phyloP scores from a whole-genome alignment of 495 filamentous ascomycete genomes.

The Podospora australis region DNA sequence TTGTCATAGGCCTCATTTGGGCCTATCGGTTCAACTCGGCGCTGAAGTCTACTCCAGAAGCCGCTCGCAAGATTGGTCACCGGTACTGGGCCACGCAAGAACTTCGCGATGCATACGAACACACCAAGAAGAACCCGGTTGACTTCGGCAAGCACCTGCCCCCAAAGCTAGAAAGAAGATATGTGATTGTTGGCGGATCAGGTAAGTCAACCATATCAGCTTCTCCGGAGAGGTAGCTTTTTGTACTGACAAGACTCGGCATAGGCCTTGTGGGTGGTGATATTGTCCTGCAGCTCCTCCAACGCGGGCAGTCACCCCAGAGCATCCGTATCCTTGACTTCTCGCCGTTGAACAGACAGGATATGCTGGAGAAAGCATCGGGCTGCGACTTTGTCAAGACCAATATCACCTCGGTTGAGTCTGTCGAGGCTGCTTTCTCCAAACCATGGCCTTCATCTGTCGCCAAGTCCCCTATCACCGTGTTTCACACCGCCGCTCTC shows the following conservation, averaged over 20 bases:
- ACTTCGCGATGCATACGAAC: constrained; percentile 42
- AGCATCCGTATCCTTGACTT: constrained; percentile 53
- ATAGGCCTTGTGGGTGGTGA: constrained; percentile 51
- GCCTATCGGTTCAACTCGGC: constrained; percentile 46
- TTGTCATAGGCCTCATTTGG: constrained; percentile 34
- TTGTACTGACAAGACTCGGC: background rate
- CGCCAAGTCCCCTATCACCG: constrained; percentile 44
- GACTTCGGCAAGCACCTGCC: constrained; percentile 45
- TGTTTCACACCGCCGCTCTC: constrained; percentile 52
- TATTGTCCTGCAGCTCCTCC: constrained; percentile 48
- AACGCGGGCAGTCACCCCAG: constrained; percentile 46
- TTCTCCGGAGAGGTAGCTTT: no score
- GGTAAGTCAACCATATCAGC: no score
- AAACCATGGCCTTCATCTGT: constrained; percentile 44
- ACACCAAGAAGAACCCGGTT: constrained; percentile 37
- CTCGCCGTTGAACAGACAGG: constrained; percentile 31
- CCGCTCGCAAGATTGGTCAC: constrained; percentile 35
- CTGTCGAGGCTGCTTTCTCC: constrained; percentile 42
- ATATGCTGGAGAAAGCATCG: constrained; percentile 31
- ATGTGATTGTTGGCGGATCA: constrained; percentile 52
- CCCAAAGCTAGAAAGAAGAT: constrained; percentile 47
- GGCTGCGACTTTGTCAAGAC: constrained; percentile 44
- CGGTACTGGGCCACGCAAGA: constrained; percentile 48
- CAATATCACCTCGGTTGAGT: constrained; percentile 44
- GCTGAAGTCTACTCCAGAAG: constrained; percentile 44